phyloP scores from a whole-genome alignment of 2,329 filamentous ascomycete species.

The Ophiostoma pallidulum region DNA sequence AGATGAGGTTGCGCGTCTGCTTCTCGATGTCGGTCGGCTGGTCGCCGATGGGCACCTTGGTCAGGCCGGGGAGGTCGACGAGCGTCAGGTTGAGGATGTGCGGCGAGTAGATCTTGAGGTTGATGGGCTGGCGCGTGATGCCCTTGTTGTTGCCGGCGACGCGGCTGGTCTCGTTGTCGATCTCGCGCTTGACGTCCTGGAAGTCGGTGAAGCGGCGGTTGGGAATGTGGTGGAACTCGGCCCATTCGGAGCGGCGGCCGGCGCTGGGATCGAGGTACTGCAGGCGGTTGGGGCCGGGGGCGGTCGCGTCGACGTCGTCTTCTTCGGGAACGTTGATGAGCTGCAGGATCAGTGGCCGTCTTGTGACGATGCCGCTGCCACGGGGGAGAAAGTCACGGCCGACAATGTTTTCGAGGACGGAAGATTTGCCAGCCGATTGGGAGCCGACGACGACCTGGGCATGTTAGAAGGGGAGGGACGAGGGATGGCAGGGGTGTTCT shows the following conservation, averaged over 20 bases:
- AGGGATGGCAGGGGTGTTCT: background rate
- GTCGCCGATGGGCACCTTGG: constrained; percentile 49
- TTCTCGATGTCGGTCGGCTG: constrained; percentile 31
- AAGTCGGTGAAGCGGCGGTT: constrained; percentile 98
- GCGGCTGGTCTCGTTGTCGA: constrained; percentile 88
- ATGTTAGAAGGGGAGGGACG: background rate
- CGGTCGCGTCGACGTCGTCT: constrained; percentile 53
- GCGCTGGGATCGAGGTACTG: constrained; percentile 72
- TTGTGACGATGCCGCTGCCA: constrained; percentile 92
- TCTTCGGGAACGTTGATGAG: constrained; percentile 93
- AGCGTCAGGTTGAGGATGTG: constrained; percentile 95
- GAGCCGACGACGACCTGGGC: constrained; percentile 90
- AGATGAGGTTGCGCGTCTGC: constrained; percentile 95
- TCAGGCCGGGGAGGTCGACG: constrained; percentile 91
- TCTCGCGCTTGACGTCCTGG: constrained; percentile 96
- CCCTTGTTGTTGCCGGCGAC: constrained; percentile 95
- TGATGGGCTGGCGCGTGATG: constrained; percentile 94
- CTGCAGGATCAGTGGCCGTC: constrained; percentile 88
- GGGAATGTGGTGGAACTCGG: constrained; percentile 93
- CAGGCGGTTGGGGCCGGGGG: constrained; percentile 25
- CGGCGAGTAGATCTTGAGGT: constrained; percentile 94
- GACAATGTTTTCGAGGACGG: constrained; percentile 97
- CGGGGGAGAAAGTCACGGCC: constrained; percentile 94
- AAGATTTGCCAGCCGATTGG: constrained; percentile 96
- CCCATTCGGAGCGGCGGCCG: constrained; percentile 63